Conservation (phyloP, 352 stramenopile genomes). For the Globisporangium recalcitrans region DNA sequence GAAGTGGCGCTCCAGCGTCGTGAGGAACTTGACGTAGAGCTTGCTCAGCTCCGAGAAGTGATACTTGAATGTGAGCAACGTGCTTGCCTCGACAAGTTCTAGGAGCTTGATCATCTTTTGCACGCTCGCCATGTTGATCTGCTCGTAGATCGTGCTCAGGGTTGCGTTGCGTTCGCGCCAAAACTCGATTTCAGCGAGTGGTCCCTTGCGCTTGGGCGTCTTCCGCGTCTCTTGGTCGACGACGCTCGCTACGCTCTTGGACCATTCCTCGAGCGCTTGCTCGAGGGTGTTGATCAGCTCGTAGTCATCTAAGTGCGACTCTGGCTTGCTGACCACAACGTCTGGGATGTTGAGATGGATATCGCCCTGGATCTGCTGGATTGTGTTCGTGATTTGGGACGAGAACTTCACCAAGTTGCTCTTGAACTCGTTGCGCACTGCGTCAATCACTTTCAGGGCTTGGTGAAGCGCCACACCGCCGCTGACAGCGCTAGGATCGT, state of each 20-base stretch:
- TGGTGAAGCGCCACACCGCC: constrained; percentile 26
- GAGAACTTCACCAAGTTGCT: constrained; percentile 91
- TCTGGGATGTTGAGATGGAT: constrained; percentile 92
- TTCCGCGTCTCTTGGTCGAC: constrained; percentile 90
- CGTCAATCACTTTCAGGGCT: constrained; percentile 77
- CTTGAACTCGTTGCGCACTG: constrained; percentile 85
- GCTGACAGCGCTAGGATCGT: background rate
- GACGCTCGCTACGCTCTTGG: constrained; percentile 83
- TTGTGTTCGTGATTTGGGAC: constrained; percentile 89
- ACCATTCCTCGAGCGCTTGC: constrained; percentile 90
- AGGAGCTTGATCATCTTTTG: constrained; percentile 94
- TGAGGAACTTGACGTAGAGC: constrained; percentile 95
- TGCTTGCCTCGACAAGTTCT: constrained; percentile 86
- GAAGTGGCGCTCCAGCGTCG: constrained; percentile 94
- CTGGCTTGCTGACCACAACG: constrained; percentile 85
- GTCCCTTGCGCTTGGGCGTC: constrained; percentile 82
- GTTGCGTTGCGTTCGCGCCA: constrained; percentile 93
- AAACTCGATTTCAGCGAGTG: constrained; percentile 94
- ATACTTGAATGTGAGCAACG: constrained; percentile 91
- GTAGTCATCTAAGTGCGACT: constrained; percentile 81
- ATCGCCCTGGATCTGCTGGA: constrained; percentile 92
- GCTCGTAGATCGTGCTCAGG: constrained; percentile 93
- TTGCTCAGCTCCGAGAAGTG: constrained; percentile 94
- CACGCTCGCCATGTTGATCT: constrained; percentile 94
- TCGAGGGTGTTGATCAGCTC: constrained; percentile 88